phyloP scores from a whole-genome alignment of 306 rosid species.

The Neltuma alba region DNA sequence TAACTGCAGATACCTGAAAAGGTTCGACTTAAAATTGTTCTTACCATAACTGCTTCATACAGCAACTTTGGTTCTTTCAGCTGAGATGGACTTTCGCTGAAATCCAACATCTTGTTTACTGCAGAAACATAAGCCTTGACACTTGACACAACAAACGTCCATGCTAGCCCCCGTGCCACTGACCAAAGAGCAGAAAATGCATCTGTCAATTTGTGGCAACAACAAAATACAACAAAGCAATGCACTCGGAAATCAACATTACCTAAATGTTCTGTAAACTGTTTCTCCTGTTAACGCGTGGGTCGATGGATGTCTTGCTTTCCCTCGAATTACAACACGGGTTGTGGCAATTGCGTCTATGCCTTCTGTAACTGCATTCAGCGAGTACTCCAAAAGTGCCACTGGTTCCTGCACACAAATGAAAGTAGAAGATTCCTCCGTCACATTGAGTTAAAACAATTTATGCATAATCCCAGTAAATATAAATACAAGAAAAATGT shows the following conservation, averaged over 20 bases:
- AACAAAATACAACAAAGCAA: slow-evolving; percentile 46
- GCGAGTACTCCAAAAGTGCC: slow-evolving; percentile 85
- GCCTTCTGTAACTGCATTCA: slow-evolving; percentile 93
- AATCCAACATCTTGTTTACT: slow-evolving; percentile 84
- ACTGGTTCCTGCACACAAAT: slow-evolving; percentile 69
- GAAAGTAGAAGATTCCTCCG: slow-evolving; percentile 17
- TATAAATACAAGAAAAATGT: not conserved
- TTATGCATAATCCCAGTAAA: slow-evolving; percentile 15
- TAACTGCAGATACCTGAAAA: not conserved
- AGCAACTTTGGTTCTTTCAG: slow-evolving; percentile 36
- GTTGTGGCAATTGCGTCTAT: slow-evolving; percentile 98
- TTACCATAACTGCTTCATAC: not conserved
- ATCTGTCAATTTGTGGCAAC: slow-evolving; percentile 16
- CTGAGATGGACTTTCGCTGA: slow-evolving; percentile 48
- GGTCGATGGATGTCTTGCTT: slow-evolving; percentile 43
- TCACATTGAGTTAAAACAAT: slow-evolving; percentile 10
- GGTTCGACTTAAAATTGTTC: not conserved
- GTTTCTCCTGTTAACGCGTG: slow-evolving; percentile 65
- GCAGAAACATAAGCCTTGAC: slow-evolving; percentile 92
- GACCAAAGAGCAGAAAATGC: slow-evolving; percentile 31
- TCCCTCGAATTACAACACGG: slow-evolving; percentile 55
- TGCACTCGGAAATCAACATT: slow-evolving; percentile 18
- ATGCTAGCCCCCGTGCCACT: slow-evolving; percentile 92
- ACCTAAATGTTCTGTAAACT: slow-evolving; percentile 81
- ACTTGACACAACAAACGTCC: slow-evolving; percentile 96